Conservation (phyloP, 2,329 filamentous ascomycete species). For the Rhynchosporium graminicola region DNA sequence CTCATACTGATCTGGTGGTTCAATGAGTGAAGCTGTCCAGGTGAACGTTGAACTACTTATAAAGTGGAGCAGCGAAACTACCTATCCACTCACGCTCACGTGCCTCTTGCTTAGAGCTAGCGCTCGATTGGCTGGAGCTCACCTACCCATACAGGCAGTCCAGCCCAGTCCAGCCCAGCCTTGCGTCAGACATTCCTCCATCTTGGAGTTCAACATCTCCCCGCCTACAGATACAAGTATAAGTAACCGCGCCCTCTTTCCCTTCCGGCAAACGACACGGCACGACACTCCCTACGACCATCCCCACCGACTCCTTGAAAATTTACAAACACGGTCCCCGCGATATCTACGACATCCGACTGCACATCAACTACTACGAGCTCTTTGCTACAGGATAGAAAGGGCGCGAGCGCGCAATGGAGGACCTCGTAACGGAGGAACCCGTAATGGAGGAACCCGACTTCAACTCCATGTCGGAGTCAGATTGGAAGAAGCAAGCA, state of each 20-base stretch:
- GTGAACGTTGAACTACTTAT: no score
- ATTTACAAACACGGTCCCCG: neutral
- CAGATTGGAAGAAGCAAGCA: slow-evolving; percentile 48
- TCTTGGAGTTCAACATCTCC: neutral
- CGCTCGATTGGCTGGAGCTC: no score
- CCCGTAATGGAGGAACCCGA: slow-evolving; percentile 25
- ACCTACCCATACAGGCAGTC: no score
- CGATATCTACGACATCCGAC: neutral
- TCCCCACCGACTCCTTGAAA: neutral
- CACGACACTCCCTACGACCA: neutral
- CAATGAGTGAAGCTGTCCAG: no score
- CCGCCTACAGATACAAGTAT: neutral
- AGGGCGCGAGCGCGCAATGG: slow-evolving; percentile 22
- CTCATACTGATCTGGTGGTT: no score
- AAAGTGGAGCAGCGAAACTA: no score
- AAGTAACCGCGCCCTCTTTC: slow-evolving; percentile 4
- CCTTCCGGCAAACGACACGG: slow-evolving; percentile 4
- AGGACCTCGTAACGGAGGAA: slow-evolving; percentile 11
- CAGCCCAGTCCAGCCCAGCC: neutral
- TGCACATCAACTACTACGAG: slow-evolving; percentile 3
- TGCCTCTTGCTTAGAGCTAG: no score
- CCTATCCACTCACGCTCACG: no score
- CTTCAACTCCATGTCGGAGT: slow-evolving; percentile 33
- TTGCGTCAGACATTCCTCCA: neutral
- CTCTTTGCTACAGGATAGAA: slow-evolving; percentile 14